A percentile compares a stretch with the other conserved stretches of the same genome.
Conservation (phyloP, 2,329 filamentous ascomycete species). For the Paecilomyces fulvus region DNA sequence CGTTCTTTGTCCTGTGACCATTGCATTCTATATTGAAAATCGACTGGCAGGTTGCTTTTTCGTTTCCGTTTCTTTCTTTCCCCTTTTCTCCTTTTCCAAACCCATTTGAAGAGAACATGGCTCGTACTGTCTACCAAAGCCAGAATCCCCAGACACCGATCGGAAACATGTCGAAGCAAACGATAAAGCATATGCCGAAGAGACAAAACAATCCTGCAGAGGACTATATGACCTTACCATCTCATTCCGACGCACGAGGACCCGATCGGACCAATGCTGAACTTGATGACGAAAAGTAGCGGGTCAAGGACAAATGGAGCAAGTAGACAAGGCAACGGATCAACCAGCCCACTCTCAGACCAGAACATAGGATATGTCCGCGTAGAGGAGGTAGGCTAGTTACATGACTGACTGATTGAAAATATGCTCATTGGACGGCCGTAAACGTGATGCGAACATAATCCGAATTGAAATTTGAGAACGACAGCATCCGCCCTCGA, state of each 20-base stretch:
- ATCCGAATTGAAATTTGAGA: slow-evolving; percentile 9
- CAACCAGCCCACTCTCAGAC: not conserved
- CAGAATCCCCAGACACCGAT: not conserved
- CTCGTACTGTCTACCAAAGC: not conserved
- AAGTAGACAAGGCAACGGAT: not conserved
- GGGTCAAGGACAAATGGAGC: not conserved
- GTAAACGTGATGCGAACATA: slow-evolving; percentile 2
- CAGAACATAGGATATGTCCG: slow-evolving; percentile 2
- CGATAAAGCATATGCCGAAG: not conserved
- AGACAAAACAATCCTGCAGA: not conserved
- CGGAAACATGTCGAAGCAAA: not conserved
- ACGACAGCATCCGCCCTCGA: slow-evolving; percentile 16
- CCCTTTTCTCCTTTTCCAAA: not conserved
- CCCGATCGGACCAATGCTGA: too few relatives aligned
- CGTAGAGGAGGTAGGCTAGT: slow-evolving; percentile 1
- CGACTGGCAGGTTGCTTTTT: not conserved
- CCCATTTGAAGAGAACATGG: not conserved
- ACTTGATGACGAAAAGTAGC: not conserved
- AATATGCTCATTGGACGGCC: slow-evolving; percentile 2
- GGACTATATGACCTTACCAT: not conserved
- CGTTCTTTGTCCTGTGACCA: not conserved
- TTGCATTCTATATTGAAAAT: not conserved
- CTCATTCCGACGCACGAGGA: too few relatives aligned
- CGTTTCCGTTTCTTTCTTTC: not conserved
- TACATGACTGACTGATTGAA: slow-evolving; percentile 2